These are phyloP conservation scores for Cercospora janseana DNA, from an alignment of 2,329 filamentous ascomycete genomes.

Conservation along the genomic window DNA sequence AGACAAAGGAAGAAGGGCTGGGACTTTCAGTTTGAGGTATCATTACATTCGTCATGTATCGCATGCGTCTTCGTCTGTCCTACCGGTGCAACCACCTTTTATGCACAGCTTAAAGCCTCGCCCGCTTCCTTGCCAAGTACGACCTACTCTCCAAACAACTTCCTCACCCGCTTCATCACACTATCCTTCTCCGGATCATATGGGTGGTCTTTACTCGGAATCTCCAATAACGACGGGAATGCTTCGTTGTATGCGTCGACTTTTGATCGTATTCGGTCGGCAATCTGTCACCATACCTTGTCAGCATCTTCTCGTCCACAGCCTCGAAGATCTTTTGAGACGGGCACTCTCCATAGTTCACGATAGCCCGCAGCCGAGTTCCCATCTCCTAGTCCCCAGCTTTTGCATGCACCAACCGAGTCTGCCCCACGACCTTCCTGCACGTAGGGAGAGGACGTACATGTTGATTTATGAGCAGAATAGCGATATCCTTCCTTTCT, in stretches of 20 bases:
- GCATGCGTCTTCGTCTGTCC: background rate
- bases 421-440: background rate
- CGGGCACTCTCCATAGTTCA: too few relatives aligned
- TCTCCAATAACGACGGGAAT: slow-evolving; percentile 94
- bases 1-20: too few relatives aligned
- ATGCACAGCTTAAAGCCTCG: background rate
- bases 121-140: background rate
- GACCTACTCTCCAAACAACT: slow-evolving; percentile 65
- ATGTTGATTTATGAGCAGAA: slow-evolving; percentile 96
- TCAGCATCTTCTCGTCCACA: slow-evolving; percentile 11
- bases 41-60: too few relatives aligned
- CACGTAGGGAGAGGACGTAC: slow-evolving; percentile 50
- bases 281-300: slow-evolving; percentile 77
- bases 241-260: slow-evolving; percentile 91
- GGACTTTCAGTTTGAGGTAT: too few relatives aligned
- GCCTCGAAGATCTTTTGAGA: too few relatives aligned
- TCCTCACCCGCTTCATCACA: slow-evolving; percentile 81
- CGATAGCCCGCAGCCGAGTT: too few relatives aligned
- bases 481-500: slow-evolving; percentile 92
- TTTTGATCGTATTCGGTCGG: slow-evolving; percentile 85
- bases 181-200: slow-evolving; percentile 99
- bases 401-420: background rate
- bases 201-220: slow-evolving; percentile 97
- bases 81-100: background rate
- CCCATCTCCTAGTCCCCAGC: background rate